These are phyloP conservation scores for Hura crepitans DNA, from an alignment of 441 rosid species.

Conservation along the genomic window DNA sequence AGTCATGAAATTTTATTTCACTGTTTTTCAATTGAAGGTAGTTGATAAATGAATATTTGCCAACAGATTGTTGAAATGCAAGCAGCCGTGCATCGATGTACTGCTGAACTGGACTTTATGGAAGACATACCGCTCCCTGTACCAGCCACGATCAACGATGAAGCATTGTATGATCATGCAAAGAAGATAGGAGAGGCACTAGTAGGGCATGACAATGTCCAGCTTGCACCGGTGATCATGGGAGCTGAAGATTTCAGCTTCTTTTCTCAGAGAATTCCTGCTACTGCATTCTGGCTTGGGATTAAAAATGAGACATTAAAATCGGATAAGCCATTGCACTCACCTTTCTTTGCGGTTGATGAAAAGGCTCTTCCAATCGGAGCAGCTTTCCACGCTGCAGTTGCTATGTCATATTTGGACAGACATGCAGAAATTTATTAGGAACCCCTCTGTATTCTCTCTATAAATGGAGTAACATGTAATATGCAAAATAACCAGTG, in stretches of 20 bases:
- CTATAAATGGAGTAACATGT: neutral
- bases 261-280: constrained; percentile 40
- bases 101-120: constrained; percentile 36
- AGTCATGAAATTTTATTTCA: too few relatives aligned
- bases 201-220: constrained; percentile 40
- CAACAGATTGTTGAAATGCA: constrained; percentile 43
- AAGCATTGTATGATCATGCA: constrained; percentile 34
- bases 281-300: constrained; percentile 41
- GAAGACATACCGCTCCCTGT: constrained; percentile 33
- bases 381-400: constrained; percentile 45
- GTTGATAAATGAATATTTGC: constrained; percentile 5
- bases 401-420: constrained; percentile 46
- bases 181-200: constrained; percentile 42
- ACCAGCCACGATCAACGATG: constrained; percentile 39
- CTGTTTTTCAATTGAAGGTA: constrained; percentile 12
- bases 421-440: constrained; percentile 23
- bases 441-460: neutral
- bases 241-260: constrained; percentile 56
- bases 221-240: constrained; percentile 38
- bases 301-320: constrained; percentile 37
- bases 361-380: constrained; percentile 49
- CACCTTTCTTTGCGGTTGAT: constrained; percentile 42
- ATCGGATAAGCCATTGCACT: constrained; percentile 42
- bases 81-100: constrained; percentile 41
- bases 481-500: neutral